Base-by-base conservation (phyloP, 225 moss, liverwort and hornwort genomes). In the Sphagnum tenellum region DNA sequence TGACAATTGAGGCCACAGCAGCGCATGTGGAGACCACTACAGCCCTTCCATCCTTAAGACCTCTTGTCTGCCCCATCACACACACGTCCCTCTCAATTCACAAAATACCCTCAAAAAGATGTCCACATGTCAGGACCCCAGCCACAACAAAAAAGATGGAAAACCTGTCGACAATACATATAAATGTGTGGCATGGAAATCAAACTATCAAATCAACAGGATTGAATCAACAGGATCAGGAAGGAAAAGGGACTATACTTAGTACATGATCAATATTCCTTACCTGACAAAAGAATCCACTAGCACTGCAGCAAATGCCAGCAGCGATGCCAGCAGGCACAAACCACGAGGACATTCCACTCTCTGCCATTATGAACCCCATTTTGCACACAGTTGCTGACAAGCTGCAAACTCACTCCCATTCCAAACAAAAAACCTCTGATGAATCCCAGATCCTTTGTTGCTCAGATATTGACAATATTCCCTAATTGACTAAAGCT, bases 11-110 rank as follows among this genome's bases (percentile, higher is more conserved):
- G 60, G 94, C 87, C 68, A 95, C 94, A 63, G 94, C 94, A 67
- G 94, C 94, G 81, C 91, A 95, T 69, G 94, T 95, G 70, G 94
- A 95, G 70, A 95, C 94, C 68, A 95, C 91, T 64, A 95, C 94
- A 50, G 94, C 94, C 80, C 94, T 88, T 77, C 94, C 94, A 49
- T 95, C 89, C 82, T 89, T 91, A 77, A 95, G 74, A 67, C 91
- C 91, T 66, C 73, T 88, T 45, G 94, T 95, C 94, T 95, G 88
- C 65, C 71, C 64, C 48, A 57, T 8, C 48, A 66, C 29, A 49
- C 29, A 77, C 49, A 58, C 62, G 66, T 50, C 58, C 29, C 29
- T 29, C 29, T 29, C 29, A 29, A 29, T 29, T 29, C 29, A 29
- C 29, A 1, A 29, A 29, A 29, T 29, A 29, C 29, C 29, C 29